A percentile compares a stretch with the other conserved stretches of the same genome.
phyloP scores from a whole-genome alignment of 768 basidiomycete species.

The Phanerochaete sordida region DNA sequence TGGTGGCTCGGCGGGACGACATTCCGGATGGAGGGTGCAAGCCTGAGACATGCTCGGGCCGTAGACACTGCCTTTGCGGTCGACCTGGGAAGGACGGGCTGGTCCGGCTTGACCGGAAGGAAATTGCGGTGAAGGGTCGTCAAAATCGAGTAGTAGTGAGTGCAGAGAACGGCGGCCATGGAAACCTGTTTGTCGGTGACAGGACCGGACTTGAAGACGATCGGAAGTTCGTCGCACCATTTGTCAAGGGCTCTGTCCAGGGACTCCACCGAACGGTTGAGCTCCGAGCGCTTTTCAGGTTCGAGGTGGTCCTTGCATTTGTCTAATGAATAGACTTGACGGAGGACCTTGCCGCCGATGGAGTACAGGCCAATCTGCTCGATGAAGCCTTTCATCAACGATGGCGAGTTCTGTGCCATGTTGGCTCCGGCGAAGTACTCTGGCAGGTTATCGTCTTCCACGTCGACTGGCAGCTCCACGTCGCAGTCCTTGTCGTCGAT shows the following conservation, averaged over 20 bases:
- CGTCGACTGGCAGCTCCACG: slow-evolving; percentile 76
- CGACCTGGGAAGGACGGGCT: slow-evolving; percentile 65
- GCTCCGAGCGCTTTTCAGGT: slow-evolving; percentile 66
- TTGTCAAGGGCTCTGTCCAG: slow-evolving; percentile 73
- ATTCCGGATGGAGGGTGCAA: slow-evolving; percentile 82
- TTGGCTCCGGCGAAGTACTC: slow-evolving; percentile 69
- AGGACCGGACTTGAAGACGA: slow-evolving; percentile 69
- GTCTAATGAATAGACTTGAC: slow-evolving; percentile 80
- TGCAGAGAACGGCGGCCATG: slow-evolving; percentile 82
- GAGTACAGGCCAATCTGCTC: slow-evolving; percentile 79
- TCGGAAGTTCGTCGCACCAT: slow-evolving; percentile 81
- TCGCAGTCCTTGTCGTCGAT: slow-evolving; percentile 90
- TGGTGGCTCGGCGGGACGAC: slow-evolving; percentile 84
- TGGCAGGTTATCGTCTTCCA: slow-evolving; percentile 76
- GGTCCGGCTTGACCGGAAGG: slow-evolving; percentile 73
- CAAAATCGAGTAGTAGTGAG: slow-evolving; percentile 85
- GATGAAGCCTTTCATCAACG: slow-evolving; percentile 80
- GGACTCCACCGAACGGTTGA: slow-evolving; percentile 75
- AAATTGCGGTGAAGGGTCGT: slow-evolving; percentile 89
- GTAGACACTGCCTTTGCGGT: slow-evolving; percentile 78
- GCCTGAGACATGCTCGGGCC: slow-evolving; percentile 79
- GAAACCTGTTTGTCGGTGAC: slow-evolving; percentile 77
- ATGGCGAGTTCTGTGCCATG: slow-evolving; percentile 50
- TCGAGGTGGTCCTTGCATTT: slow-evolving; percentile 72
- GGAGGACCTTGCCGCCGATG: slow-evolving; percentile 78